These are phyloP conservation scores for Vigna angularis DNA, from an alignment of 306 rosid genomes.

Conservation along the genomic window DNA sequence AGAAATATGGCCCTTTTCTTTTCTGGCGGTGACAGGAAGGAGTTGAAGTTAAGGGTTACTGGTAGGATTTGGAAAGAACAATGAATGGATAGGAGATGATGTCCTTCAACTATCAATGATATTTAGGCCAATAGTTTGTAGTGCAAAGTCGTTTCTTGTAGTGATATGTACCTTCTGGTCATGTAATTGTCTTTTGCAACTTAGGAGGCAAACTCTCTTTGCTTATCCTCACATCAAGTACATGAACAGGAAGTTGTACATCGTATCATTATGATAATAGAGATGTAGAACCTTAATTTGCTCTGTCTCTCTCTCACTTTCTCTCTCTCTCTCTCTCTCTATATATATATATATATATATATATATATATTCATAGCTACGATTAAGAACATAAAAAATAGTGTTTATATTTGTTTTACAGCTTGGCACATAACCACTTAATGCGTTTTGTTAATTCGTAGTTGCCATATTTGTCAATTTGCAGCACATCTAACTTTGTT, in stretches of 20 bases:
- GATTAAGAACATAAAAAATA: neutral
- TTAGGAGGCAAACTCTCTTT: conserved; percentile 80
- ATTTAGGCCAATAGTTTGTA: conserved; percentile 44
- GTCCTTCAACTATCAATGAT: conserved; percentile 30
- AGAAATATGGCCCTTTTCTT: conserved; percentile 92
- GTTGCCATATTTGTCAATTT: conserved; percentile 1
- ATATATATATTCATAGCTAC: neutral
- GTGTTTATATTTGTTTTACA: neutral
- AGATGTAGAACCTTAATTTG: conserved; percentile 36
- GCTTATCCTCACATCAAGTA: conserved; percentile 63
- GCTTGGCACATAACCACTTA: neutral
- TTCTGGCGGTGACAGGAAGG: conserved; percentile 82
- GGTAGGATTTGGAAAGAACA: conserved; percentile 97
- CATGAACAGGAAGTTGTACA: conserved; percentile 52
- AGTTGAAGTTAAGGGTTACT: conserved; percentile 82
- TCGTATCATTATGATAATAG: conserved; percentile 40
- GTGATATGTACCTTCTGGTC: conserved; percentile 47
- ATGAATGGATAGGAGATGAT: conserved; percentile 40
- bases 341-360: too few species aligned
- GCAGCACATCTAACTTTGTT: neutral
- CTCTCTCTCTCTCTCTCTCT: too few species aligned
- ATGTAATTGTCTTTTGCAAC: conserved; percentile 53
- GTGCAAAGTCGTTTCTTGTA: conserved; percentile 46
- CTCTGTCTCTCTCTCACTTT: neutral
- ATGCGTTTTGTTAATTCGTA: too few species aligned